A percentile compares a stretch with the other conserved stretches of the same genome.
Conservation (phyloP, 805 yeast genomes). For the Candida stauntonica region DNA sequence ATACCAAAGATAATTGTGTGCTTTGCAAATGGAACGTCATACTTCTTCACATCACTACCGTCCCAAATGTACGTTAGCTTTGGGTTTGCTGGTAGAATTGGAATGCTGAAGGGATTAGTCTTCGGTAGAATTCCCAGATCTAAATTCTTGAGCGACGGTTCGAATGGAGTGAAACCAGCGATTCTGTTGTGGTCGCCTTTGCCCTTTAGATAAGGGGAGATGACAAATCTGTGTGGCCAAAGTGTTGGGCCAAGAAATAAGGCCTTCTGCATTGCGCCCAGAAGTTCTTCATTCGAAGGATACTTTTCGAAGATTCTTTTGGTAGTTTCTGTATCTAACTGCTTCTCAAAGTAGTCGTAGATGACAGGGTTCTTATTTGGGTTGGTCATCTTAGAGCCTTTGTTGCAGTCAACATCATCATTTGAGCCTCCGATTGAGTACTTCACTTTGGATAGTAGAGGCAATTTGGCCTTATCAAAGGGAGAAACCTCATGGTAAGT, state of each 20-base stretch:
- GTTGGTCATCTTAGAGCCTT: slow-evolving; percentile 10
- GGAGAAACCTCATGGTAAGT: slow-evolving; percentile 17
- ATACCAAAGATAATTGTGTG: slow-evolving; percentile 21
- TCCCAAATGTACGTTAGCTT: slow-evolving; percentile 20
- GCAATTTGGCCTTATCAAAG: slow-evolving; percentile 2
- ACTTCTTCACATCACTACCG: slow-evolving; percentile 11
- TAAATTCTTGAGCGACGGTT: slow-evolving; percentile 16
- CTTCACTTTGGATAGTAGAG: slow-evolving; percentile 4
- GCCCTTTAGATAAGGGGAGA: slow-evolving; percentile 16
- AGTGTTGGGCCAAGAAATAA: slow-evolving; percentile 23
- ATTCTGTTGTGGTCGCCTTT: slow-evolving; percentile 14
- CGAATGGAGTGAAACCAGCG: slow-evolving; percentile 18
- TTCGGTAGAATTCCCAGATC: slow-evolving; percentile 11
- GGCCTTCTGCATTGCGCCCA: slow-evolving; percentile 20
- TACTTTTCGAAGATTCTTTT: slow-evolving; percentile 16
- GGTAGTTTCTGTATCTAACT: slow-evolving; percentile 15
- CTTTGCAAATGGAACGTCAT: slow-evolving; percentile 12
- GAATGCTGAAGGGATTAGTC: slow-evolving; percentile 5
- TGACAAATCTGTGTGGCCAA: slow-evolving; percentile 21
- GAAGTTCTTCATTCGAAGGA: slow-evolving; percentile 21
- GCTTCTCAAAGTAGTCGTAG: slow-evolving; percentile 22
- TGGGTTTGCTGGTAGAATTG: slow-evolving; percentile 15
- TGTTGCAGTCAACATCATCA: slow-evolving; percentile 12
- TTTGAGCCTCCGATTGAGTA: slow-evolving; percentile 6
- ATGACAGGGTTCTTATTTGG: slow-evolving; percentile 16